Evolutionary conservation across 257 asterid genomes (phyloP).

Genomic region (Paulownia fortunei): DNA sequence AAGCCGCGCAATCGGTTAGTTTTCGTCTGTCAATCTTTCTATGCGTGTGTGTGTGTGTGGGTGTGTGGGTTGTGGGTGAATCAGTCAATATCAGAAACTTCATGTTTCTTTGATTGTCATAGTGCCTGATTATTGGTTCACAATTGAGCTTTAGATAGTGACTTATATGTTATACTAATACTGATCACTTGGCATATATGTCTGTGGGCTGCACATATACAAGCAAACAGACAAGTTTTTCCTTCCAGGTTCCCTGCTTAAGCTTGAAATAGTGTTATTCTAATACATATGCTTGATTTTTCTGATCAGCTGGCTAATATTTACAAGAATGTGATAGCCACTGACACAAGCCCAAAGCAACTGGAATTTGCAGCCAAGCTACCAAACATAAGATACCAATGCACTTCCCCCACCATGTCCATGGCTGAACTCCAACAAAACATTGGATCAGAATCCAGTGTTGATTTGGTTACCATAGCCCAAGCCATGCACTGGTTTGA

Average conservation of each 20-base stretch:
- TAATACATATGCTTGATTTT: background rate
- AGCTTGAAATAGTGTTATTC: background rate
- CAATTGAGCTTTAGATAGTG: background rate
- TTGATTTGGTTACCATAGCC: conserved; percentile 65
- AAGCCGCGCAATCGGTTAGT: conserved; percentile 68
- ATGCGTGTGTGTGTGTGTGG: background rate
- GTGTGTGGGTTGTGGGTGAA: too few relatives aligned
- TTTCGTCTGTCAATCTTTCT: background rate
- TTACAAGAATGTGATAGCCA: conserved; percentile 66
- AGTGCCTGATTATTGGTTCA: too few relatives aligned
- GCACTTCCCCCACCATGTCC: conserved; percentile 67
- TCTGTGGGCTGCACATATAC: too few relatives aligned
- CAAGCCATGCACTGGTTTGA: conserved; percentile 87
- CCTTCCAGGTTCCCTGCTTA: background rate
- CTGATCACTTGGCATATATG: too few relatives aligned
- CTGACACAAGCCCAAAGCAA: conserved; percentile 76
- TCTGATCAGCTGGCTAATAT: conserved; percentile 56
- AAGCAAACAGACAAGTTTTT: background rate
- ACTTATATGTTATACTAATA: background rate
- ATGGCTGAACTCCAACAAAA: conserved; percentile 47
- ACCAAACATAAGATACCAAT: conserved; percentile 61
- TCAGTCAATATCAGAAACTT: background rate
- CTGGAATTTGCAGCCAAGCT: conserved; percentile 63
- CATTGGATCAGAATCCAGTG: conserved; percentile 50
- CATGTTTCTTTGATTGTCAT: too few relatives aligned